Percentiles rank a stretch among this genome's conserved stretches.
Conservation (phyloP, 192 early-diverging fungal species). For the Neocallimastix lanati region DNA sequence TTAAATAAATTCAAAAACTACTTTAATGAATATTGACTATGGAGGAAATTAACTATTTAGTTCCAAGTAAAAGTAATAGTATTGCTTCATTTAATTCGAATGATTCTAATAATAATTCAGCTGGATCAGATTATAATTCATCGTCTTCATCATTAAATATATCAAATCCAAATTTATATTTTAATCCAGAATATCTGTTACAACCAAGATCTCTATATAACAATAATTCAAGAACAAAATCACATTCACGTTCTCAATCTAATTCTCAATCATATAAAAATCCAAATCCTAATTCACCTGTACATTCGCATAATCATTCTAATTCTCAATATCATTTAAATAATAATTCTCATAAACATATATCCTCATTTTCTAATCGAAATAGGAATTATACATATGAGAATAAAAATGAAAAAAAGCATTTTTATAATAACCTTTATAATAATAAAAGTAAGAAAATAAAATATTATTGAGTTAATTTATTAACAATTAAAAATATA, state of each 20-base stretch:
- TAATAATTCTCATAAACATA: neutral
- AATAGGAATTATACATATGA: neutral
- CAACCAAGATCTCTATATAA: neutral
- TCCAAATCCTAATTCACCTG: neutral
- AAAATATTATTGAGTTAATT: no score
- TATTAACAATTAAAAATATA: no score
- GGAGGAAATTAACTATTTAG: neutral
- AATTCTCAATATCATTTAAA: neutral
- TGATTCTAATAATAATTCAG: neutral
- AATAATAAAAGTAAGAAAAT: neutral
- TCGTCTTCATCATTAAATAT: neutral
- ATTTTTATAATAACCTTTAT: neutral
- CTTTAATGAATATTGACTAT: no score
- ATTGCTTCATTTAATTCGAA: neutral
- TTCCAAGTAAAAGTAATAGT: neutral
- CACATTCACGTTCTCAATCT: neutral
- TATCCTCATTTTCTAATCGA: neutral
- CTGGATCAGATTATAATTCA: neutral
- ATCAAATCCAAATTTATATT: neutral
- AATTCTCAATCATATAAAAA: neutral
- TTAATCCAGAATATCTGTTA: neutral
- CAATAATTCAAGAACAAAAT: neutral
- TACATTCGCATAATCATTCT: neutral
- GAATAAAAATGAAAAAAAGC: neutral
- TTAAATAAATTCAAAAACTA: no score